These are phyloP conservation scores for Tremella yokohamensis DNA, from an alignment of 768 basidiomycete species.

Conservation along the genomic window DNA sequence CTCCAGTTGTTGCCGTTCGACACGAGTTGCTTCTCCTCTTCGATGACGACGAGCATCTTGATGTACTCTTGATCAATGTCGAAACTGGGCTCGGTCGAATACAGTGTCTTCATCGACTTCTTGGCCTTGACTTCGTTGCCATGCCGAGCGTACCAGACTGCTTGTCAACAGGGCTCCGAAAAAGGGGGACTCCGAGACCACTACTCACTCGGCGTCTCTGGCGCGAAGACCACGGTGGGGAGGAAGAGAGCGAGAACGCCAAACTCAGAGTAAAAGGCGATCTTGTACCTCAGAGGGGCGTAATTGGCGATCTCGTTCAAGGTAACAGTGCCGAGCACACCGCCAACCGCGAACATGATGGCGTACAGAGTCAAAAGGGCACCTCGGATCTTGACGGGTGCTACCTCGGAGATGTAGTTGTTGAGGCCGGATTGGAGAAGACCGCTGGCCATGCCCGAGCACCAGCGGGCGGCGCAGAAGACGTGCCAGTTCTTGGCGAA, in stretches of 20 bases:
- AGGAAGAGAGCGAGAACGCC: conserved; percentile 22
- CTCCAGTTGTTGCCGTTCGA: not conserved
- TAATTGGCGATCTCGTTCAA: conserved; percentile 20
- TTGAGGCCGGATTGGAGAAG: not conserved
- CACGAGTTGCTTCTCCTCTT: not conserved
- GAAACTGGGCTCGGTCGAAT: conserved; percentile 5
- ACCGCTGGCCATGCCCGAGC: not conserved
- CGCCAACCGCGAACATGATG: not conserved
- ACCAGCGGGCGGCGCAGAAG: not conserved
- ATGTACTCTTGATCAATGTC: conserved; percentile 11
- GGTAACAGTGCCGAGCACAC: not conserved
- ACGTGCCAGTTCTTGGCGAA: not conserved
- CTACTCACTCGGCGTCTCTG: conserved; percentile 22
- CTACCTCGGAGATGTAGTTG: not conserved
- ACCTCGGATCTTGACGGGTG: not conserved
- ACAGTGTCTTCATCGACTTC: conserved; percentile 9
- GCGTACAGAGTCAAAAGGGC: not conserved
- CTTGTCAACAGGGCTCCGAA: not conserved
- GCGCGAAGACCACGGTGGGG: conserved; percentile 16
- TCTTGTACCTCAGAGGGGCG: conserved; percentile 11
- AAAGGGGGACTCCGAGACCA: not conserved
- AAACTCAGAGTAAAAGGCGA: conserved; percentile 29
- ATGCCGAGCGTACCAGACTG: conserved; percentile 8
- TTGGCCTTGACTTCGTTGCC: conserved; percentile 14
- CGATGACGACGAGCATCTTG: not conserved